Conservation (phyloP, 306 rosid genomes). For the Lagenaria siceraria region DNA sequence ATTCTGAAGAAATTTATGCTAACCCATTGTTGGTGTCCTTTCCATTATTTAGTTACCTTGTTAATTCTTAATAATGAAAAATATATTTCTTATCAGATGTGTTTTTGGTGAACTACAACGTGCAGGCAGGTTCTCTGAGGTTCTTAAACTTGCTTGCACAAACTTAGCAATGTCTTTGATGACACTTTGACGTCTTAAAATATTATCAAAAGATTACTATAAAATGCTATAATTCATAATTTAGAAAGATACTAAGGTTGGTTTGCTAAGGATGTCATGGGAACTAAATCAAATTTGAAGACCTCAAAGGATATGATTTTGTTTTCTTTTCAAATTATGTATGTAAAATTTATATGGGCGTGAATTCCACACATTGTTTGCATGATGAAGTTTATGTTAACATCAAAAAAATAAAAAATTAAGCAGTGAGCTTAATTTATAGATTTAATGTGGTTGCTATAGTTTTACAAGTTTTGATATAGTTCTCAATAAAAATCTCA, state of each 20-base stretch:
- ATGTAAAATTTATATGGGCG: too few species aligned
- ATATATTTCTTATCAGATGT: neutral
- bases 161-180: neutral
- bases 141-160: neutral
- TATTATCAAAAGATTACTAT: too few species aligned
- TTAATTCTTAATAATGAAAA: neutral
- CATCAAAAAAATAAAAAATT: too few species aligned
- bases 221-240: neutral
- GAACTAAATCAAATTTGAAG: neutral
- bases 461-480: too few species aligned
- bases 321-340: too few species aligned
- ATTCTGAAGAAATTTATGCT: conserved; percentile 1
- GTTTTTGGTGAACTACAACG: neutral
- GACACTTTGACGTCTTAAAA: too few species aligned
- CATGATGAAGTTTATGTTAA: too few species aligned
- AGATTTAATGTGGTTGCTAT: too few species aligned
- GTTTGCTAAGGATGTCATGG: neutral
- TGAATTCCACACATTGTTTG: too few species aligned
- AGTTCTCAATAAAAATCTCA: too few species aligned
- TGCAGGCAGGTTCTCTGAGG: neutral
- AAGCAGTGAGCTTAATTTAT: too few species aligned
- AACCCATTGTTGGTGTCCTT: neutral
- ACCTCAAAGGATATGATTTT: too few species aligned
- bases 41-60: neutral
- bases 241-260: neutral